Percentiles rank a stretch among this genome's conserved stretches.
phyloP scores from a whole-genome alignment of 2,329 filamentous ascomycete species.

The Dactylellina haptotyla region DNA sequence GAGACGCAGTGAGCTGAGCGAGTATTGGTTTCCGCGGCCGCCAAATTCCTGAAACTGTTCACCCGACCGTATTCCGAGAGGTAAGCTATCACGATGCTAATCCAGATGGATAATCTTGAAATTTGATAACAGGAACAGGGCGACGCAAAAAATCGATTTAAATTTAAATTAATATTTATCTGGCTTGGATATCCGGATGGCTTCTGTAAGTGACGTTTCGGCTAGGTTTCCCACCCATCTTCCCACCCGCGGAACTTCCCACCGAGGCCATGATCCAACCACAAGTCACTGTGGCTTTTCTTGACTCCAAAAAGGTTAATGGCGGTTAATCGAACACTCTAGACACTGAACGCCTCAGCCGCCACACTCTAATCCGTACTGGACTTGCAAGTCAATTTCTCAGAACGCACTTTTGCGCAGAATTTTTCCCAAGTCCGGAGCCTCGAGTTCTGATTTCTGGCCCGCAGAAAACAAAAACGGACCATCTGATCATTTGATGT shows the following conservation, averaged over 20 bases:
- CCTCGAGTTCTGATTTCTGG: constrained; percentile 4
- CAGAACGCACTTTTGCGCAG: constrained; percentile 26
- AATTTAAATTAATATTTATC: background rate
- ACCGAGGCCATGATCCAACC: constrained; percentile 1
- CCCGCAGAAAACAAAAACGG: constrained; percentile 16
- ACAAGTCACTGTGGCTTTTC: constrained; percentile 16
- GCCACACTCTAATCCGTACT: constrained; percentile 45
- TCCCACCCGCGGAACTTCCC: constrained; percentile 15
- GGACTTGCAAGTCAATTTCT: background rate
- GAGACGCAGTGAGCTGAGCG: background rate
- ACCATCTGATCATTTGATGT: constrained; percentile 5
- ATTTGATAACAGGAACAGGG: background rate
- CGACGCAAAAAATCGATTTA: background rate
- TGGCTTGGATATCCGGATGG: background rate
- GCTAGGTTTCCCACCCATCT: background rate
- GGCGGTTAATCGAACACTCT: constrained; percentile 35
- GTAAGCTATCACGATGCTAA: no score
- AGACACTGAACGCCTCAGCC: constrained; percentile 22
- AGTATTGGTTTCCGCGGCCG: background rate
- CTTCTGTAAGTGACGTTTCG: background rate
- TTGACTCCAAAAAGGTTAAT: constrained; percentile 13
- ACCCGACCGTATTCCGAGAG: no score
- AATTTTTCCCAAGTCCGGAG: constrained; percentile 42
- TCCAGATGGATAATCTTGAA: no score
- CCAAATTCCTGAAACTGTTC: no score